Evolutionary conservation across 106 monocot species (phyloP), one percentile per base, ranked within the genome.

Genomic region (Chionographis japonica): DNA sequence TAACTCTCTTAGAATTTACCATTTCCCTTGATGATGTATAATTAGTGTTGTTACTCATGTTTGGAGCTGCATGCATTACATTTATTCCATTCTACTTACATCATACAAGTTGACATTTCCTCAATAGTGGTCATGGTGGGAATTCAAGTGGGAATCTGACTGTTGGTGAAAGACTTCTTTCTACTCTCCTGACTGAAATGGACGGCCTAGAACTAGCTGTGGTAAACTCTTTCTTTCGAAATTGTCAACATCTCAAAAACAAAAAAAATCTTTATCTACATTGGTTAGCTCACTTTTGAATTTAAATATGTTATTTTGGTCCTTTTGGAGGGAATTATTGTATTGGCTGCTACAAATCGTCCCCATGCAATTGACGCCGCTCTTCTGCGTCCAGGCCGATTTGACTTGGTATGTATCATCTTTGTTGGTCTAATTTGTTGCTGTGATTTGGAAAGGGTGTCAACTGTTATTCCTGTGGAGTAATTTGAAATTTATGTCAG

Each of bases 311-410:
- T n/a, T 56, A 12, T 57, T 62, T 19, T 27, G 6, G n/a, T 50
- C 55, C 5, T 52, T 72, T 58, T 69, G n/a, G 69, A 97, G 97
- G 97, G 97, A 74, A 85, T 97, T 67, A 83, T 89, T 62, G 97
- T 97, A 55, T 75, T 97, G 74, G 97, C 87, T 82, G 97, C 97
- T 66, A 97, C 92, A 53, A 97, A 97, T 75, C 86, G 84, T 14
- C 92, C 85, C 43, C 82, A 87, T 71, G 89, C 86, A 58, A 90
- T 97, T 75, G 97, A 92, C 77, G 85, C 89, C 67, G 97, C 97
- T 59, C 86, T 97, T 67, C 71, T 92, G 78, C 86, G 97, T 60
- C 92, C 92, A 53, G 97, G 97, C 14, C 97, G 97, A 63, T 97
- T 97, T 71, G 97, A 97, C 82, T 76, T 87, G 92, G 93, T 93